Evolutionary conservation across 2,329 filamentous ascomycete genomes (phyloP), one percentile per base, ranked within the genome.

Genomic region (Clonostachys rosea): DNA sequence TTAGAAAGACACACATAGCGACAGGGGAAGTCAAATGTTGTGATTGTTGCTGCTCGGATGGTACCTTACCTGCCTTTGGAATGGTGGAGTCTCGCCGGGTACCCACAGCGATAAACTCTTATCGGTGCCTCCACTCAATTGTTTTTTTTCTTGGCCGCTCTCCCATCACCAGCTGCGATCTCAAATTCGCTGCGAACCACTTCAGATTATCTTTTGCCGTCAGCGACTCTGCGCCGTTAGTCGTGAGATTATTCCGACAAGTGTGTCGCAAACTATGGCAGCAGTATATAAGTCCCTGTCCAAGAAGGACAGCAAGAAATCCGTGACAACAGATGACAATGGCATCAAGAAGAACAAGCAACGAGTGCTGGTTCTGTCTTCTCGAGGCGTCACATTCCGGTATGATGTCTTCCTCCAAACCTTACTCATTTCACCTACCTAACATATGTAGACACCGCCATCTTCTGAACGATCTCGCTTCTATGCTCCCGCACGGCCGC

Each of bases 301-400:
- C 6, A 88, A 86, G 66, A 67, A 70, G 47, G 71, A 67, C 47
- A 67, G 69, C 49, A 66, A 70, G 44, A 77, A 78, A 54, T 67
- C 68, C 50, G 61, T 69, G 44, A 75, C 81, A 42, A 71, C 64
- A 34, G 69, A 66, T 45, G 70, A 64, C 52, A 75, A 73, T 65
- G 74, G 73, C 49, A 59, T 71, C 42, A 76, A 71, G 63, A 86
- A 78, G 69, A 86, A 84, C 63, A 85, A 81, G 71, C 83, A 86
- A 67, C 76, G 91, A 59, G 88, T 97, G 45, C 75, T 99, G 54
- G 91, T 97, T 60, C 77, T 99, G 57, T 94, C 89, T 24, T 96
- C 91, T 20, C 79, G 94, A 73, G 94, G 94, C 53, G 89, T 97
- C 46, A 96, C 92, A 34, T 91, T 89, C 69, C 81, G 87, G 86